phyloP scores from a whole-genome alignment of 352 stramenopile genomes.

The Pythium graminicola region DNA sequence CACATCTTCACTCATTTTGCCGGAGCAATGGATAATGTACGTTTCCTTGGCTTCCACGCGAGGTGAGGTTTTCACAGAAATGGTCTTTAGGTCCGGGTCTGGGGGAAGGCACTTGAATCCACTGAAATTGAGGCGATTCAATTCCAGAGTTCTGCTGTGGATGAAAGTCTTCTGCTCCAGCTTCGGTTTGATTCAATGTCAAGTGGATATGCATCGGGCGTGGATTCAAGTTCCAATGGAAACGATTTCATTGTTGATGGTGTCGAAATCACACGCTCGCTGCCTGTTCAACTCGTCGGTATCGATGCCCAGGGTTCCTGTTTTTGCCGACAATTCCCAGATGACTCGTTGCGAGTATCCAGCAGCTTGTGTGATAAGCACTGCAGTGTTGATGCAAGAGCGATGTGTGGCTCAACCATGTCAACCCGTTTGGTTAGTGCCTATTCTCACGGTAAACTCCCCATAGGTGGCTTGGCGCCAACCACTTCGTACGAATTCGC shows the following conservation, averaged over 20 bases:
- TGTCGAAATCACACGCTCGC: constrained; percentile 15
- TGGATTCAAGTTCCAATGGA: constrained; percentile 25
- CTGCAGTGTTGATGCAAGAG: neutral
- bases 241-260: constrained; percentile 39
- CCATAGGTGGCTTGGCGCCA: constrained; percentile 29
- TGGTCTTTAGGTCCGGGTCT: constrained; percentile 19
- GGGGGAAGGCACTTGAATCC: neutral
- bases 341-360: neutral
- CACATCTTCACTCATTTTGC: constrained; percentile 17
- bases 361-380: constrained; percentile 21
- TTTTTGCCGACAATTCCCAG: constrained; percentile 30
- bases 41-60: neutral
- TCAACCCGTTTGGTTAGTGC: constrained; percentile 22
- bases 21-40: constrained; percentile 45
- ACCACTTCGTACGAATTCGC: constrained; percentile 34
- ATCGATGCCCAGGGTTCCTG: constrained; percentile 27
- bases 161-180: constrained; percentile 28
- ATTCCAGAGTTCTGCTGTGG: neutral
- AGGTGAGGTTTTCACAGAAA: neutral
- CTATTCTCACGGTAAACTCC: constrained; percentile 30
- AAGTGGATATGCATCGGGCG: constrained; percentile 13
- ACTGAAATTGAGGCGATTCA: constrained; percentile 3
- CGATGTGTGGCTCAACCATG: constrained; percentile 5
- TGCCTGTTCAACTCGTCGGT: constrained; percentile 23
- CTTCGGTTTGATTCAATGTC: constrained; percentile 26